Conservation (phyloP, 345 rosid genomes). For the Passiflora organensis region DNA sequence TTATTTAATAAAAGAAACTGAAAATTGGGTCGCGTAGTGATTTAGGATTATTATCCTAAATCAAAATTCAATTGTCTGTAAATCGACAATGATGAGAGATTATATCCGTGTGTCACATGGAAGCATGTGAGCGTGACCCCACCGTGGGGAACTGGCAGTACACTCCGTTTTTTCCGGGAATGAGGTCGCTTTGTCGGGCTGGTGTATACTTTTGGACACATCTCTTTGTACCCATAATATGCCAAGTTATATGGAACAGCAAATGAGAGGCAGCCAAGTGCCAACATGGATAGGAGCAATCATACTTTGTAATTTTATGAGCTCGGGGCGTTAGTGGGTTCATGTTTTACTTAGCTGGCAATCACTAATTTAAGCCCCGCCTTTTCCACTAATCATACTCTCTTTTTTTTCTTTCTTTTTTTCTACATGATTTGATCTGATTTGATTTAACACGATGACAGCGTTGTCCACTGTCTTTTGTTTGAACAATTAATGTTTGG, state of each 20-base stretch:
- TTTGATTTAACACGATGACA: slow-evolving; percentile 20
- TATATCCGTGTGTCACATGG: slow-evolving; percentile 56
- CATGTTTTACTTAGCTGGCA: slow-evolving; percentile 30
- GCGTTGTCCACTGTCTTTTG: too few relatives aligned
- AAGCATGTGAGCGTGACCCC: slow-evolving; percentile 64
- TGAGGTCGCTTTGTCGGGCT: slow-evolving; percentile 58
- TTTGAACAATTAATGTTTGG: not conserved
- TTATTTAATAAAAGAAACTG: too few relatives aligned
- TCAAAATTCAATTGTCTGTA: too few relatives aligned
- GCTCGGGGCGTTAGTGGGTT: slow-evolving; percentile 4
- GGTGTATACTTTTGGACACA: not conserved
- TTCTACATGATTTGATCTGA: slow-evolving; percentile 20
- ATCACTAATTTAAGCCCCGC: slow-evolving; percentile 18
- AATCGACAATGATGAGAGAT: too few relatives aligned
- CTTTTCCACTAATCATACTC: slow-evolving; percentile 11
- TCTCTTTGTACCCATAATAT: not conserved
- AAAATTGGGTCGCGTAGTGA: too few relatives aligned
- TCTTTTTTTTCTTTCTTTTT: not conserved
- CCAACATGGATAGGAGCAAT: too few relatives aligned
- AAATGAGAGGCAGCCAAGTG: not conserved
- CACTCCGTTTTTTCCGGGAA: slow-evolving; percentile 72
- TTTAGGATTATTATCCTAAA: too few relatives aligned
- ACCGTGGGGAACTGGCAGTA: slow-evolving; percentile 36
- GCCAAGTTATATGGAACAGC: slow-evolving; percentile 1
- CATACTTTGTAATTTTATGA: too few relatives aligned